Evolutionary conservation across 2,329 filamentous ascomycete genomes (phyloP).

Genomic region (Penicillium frequentans): DNA sequence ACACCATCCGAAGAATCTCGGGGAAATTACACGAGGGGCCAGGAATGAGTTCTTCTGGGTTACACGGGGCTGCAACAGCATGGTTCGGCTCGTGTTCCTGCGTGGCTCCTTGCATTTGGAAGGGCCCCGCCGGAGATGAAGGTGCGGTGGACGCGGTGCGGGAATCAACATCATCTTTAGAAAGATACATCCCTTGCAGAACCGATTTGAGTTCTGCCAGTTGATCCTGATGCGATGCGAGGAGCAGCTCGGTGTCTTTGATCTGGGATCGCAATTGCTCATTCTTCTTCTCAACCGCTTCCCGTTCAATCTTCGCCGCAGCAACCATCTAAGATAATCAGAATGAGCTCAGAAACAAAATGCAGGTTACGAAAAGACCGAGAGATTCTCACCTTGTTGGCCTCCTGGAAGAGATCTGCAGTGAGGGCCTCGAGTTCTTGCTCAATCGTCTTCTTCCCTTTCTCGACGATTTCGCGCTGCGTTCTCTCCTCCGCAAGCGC

Average conservation of each 20-base stretch:
- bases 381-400: conserved; percentile 66
- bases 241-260: conserved; percentile 78
- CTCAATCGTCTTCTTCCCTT: conserved; percentile 85
- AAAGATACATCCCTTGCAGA: conserved; percentile 80
- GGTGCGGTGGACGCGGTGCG: conserved; percentile 67
- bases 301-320: conserved; percentile 79
- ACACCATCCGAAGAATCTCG: conserved; percentile 77
- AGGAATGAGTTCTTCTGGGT: conserved; percentile 55
- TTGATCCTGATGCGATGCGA: conserved; percentile 91
- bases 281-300: conserved; percentile 77
- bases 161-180: conserved; percentile 67
- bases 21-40: conserved; percentile 72
- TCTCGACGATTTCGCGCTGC: conserved; percentile 65
- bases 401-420: conserved; percentile 93
- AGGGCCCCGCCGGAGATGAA: conserved; percentile 70
- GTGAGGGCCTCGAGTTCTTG: conserved; percentile 89
- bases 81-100: conserved; percentile 63
- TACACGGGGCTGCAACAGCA: conserved; percentile 50
- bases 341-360: neutral
- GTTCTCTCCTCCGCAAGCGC: conserved; percentile 65
- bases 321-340: conserved; percentile 72
- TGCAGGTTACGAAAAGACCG: too few species aligned
- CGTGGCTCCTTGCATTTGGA: conserved; percentile 55
- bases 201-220: conserved; percentile 86
- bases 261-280: conserved; percentile 85